Percentiles rank a stretch among this genome's conserved stretches.
Evolutionary conservation across 306 rosid genomes (phyloP).

Genomic region (Vigna nakashimae): DNA sequence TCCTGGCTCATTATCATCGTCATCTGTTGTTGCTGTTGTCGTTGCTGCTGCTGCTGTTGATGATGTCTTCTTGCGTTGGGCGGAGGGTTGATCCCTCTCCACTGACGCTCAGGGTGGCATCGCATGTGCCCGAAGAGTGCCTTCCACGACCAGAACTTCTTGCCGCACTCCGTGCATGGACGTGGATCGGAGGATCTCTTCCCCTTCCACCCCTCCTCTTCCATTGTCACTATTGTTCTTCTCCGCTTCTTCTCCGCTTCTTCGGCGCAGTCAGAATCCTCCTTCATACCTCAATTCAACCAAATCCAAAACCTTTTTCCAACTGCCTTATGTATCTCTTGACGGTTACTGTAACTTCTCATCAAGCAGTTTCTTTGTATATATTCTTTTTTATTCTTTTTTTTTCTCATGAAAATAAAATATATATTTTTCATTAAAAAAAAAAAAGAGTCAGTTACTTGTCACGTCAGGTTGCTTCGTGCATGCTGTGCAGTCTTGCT

Average conservation of each 20-base stretch:
- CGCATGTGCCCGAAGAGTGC: conserved; percentile 95
- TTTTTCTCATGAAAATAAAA: not conserved
- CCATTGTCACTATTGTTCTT: not conserved
- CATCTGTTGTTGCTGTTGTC: too few species aligned
- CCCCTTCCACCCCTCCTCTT: not conserved
- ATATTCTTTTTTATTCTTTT: too few species aligned
- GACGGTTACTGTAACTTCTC: conserved; percentile 36
- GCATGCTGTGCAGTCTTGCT: too few species aligned
- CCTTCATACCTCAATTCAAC: not conserved
- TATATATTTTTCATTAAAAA: too few species aligned
- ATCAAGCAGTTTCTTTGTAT: conserved; percentile 20
- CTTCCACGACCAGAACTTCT: conserved; percentile 81
- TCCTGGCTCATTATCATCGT: conserved; percentile 40
- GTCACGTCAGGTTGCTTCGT: too few species aligned
- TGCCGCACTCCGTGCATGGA: conserved; percentile 80
- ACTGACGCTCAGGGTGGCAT: conserved; percentile 87
- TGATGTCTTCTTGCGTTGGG: conserved; percentile 29
- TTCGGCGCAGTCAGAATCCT: not conserved
- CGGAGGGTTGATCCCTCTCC: conserved; percentile 91
- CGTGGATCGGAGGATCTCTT: not conserved
- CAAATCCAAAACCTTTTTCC: not conserved
- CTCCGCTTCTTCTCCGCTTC: too few species aligned
- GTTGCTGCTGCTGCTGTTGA: too few species aligned
- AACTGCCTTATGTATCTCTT: not conserved
- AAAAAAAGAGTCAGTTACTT: too few species aligned